phyloP scores from a whole-genome alignment of 2,329 filamentous ascomycete genomes.

The Shiraia sp. region DNA sequence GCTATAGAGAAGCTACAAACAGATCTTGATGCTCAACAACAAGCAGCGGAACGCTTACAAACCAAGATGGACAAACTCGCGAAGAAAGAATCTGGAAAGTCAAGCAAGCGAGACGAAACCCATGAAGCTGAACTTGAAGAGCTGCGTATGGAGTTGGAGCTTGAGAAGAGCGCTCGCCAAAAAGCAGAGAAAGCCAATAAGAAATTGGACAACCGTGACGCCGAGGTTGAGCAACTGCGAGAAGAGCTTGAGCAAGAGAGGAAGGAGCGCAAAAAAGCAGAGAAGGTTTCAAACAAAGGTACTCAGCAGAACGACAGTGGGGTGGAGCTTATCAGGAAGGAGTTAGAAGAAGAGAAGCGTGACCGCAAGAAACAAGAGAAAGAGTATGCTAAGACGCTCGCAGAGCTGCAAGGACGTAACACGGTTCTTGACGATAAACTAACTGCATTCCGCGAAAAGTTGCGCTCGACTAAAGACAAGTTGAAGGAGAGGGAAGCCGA shows the following conservation, averaged over 20 bases:
- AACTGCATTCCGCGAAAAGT: slow-evolving; percentile 69
- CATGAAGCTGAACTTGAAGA: slow-evolving; percentile 37
- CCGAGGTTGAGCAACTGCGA: slow-evolving; percentile 34
- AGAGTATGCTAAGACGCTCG: slow-evolving; percentile 58
- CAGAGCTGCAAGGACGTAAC: slow-evolving; percentile 65
- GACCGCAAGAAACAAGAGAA: slow-evolving; percentile 58
- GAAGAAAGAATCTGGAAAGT: slow-evolving; percentile 37
- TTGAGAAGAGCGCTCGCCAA: slow-evolving; percentile 44
- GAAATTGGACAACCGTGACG: slow-evolving; percentile 27
- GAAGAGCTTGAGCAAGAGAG: slow-evolving; percentile 50
- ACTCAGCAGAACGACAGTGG: slow-evolving; percentile 48
- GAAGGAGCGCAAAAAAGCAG: slow-evolving; percentile 30
- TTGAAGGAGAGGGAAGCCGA: slow-evolving; percentile 67
- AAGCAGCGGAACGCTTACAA: slow-evolving; percentile 33
- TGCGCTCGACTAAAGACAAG: slow-evolving; percentile 71
- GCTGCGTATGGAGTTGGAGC: slow-evolving; percentile 45
- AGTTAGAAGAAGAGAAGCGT: slow-evolving; percentile 56
- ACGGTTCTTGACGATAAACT: slow-evolving; percentile 72
- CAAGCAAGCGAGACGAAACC: slow-evolving; percentile 42
- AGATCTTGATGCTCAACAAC: slow-evolving; percentile 38
- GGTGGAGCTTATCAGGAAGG: slow-evolving; percentile 53
- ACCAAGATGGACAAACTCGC: slow-evolving; percentile 38
- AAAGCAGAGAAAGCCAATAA: slow-evolving; percentile 41
- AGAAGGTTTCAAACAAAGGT: slow-evolving; percentile 42
- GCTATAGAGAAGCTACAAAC: slow-evolving; percentile 34